Conservation (phyloP, 2,329 filamentous ascomycete genomes). For the Fusarium transvaalense region DNA sequence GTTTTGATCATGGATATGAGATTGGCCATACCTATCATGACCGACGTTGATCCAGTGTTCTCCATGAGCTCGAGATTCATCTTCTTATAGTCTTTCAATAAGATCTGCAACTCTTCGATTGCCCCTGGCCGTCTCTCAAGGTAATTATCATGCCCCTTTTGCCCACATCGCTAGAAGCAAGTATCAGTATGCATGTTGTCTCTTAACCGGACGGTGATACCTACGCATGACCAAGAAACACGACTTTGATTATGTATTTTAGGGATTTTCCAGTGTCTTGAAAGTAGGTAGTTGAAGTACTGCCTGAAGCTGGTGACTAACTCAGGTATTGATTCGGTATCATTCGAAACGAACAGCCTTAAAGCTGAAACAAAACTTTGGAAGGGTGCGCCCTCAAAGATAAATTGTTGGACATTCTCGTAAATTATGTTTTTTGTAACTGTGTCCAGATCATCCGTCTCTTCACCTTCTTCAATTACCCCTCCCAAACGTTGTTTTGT, state of each 20-base stretch:
- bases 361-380: neutral
- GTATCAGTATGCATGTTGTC: neutral
- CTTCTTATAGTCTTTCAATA: neutral
- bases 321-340: fast-evolving
- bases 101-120: neutral
- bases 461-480: neutral
- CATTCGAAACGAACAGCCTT: neutral
- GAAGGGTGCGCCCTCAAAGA: neutral
- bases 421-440: neutral
- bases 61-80: neutral
- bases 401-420: neutral
- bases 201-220: neutral
- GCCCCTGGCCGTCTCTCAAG: neutral
- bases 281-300: neutral
- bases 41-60: neutral
- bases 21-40: neutral
- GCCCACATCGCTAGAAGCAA: neutral
- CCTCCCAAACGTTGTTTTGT: too few relatives aligned
- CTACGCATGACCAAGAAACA: conserved; percentile 10
- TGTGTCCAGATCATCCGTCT: neutral
- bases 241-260: neutral
- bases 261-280: neutral
- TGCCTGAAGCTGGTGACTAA: neutral
- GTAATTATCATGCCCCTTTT: neutral
- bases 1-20: fast-evolving